Conservation (phyloP, 352 stramenopile species). For the Phytophthora tubulina region DNA sequence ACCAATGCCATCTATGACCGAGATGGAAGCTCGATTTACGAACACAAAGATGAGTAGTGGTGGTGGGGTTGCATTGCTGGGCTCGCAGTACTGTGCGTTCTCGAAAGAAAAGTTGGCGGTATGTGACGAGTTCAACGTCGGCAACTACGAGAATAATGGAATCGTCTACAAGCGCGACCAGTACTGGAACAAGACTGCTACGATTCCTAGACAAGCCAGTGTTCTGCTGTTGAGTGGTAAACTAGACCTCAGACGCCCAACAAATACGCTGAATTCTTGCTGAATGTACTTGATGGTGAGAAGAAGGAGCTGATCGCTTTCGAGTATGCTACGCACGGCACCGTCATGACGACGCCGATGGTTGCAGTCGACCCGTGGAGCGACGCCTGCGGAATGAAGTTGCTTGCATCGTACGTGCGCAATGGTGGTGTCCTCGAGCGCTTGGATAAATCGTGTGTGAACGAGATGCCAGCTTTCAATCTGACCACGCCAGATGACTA, state of each 20-base stretch:
- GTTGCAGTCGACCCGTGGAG: neutral
- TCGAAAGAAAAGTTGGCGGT: too few species aligned
- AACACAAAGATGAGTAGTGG: too few species aligned
- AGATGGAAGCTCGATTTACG: neutral
- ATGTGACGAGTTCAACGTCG: too few species aligned
- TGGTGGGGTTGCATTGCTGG: too few species aligned
- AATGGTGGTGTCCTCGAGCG: too few species aligned
- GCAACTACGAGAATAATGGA: too few species aligned
- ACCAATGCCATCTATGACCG: neutral
- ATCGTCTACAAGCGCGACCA: too few species aligned
- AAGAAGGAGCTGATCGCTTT: neutral
- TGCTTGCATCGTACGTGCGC: neutral
- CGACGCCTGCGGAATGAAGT: constrained; percentile 2
- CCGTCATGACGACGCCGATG: neutral
- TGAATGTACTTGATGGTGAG: neutral
- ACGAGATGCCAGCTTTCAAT: too few species aligned
- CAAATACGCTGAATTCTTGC: neutral
- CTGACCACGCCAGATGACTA: too few species aligned
- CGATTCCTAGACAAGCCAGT: neutral
- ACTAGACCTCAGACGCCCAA: neutral
- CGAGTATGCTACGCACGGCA: neutral
- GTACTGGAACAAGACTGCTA: neutral
- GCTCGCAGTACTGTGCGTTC: too few species aligned
- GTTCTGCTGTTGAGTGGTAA: neutral
- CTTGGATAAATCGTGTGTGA: too few species aligned